phyloP scores from a whole-genome alignment of 1,139 yeast species.

The Saccharomyces hybrid region DNA sequence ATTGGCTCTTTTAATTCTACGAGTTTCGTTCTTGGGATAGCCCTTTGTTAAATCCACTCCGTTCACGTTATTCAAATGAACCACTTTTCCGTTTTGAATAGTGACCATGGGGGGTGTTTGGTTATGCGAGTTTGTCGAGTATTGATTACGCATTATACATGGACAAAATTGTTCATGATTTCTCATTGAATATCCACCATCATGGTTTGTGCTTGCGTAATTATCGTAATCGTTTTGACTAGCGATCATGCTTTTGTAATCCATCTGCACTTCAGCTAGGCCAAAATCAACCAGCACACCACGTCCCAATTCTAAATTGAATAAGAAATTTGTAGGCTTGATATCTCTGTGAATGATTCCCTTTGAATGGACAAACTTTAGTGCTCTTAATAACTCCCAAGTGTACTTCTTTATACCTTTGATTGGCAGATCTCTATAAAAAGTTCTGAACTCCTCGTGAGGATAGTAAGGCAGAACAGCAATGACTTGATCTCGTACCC shows the following conservation, averaged over 20 bases:
- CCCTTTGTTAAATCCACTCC: slow-evolving; percentile 44
- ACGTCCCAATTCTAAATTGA: slow-evolving; percentile 62
- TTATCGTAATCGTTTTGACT: neutral
- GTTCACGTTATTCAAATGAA: slow-evolving; percentile 22
- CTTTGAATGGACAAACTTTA: slow-evolving; percentile 66
- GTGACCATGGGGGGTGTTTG: slow-evolving; percentile 20
- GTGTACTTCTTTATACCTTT: slow-evolving; percentile 75
- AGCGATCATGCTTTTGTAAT: slow-evolving; percentile 8
- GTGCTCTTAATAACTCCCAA: slow-evolving; percentile 68
- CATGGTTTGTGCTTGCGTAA: slow-evolving; percentile 11
- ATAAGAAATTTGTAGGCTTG: slow-evolving; percentile 82
- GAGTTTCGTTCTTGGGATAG: slow-evolving; percentile 69
- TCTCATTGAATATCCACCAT: slow-evolving; percentile 18
- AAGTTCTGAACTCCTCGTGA: slow-evolving; percentile 84
- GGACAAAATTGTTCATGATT: slow-evolving; percentile 32
- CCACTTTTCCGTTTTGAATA: slow-evolving; percentile 29
- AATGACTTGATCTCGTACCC: slow-evolving; percentile 84
- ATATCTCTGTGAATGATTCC: slow-evolving; percentile 83
- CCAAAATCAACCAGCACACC: slow-evolving; percentile 94
- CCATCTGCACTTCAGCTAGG: slow-evolving; percentile 54
- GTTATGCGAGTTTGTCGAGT: slow-evolving; percentile 1
- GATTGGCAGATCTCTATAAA: slow-evolving; percentile 71
- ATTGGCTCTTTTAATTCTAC: slow-evolving; percentile 89
- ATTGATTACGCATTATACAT: slow-evolving; percentile 18
- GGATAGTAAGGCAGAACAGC: slow-evolving; percentile 89